A percentile compares a stretch with the other conserved stretches of the same genome.
phyloP scores from a whole-genome alignment of 805 yeast genomes.

The Candida alai region DNA sequence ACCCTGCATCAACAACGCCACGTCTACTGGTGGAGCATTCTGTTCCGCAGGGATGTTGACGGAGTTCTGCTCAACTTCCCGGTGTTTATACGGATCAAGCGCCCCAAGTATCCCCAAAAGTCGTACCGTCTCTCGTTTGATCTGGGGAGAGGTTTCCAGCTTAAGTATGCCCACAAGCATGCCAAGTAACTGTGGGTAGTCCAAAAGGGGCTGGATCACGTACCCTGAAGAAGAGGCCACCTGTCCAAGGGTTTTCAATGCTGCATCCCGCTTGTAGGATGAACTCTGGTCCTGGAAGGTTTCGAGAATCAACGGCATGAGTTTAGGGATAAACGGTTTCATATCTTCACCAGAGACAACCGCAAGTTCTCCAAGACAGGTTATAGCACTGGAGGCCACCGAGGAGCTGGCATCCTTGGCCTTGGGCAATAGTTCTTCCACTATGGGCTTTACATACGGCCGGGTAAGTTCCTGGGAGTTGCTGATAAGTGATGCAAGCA shows the following conservation, averaged over 20 bases:
- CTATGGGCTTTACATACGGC: constrained; percentile 89
- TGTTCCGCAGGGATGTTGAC: constrained; percentile 60
- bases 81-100: constrained; percentile 90
- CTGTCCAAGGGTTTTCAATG: constrained; percentile 83
- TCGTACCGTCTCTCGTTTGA: constrained; percentile 84
- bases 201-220: constrained; percentile 88
- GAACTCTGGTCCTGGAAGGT: constrained; percentile 92
- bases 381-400: constrained; percentile 81
- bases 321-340: constrained; percentile 60
- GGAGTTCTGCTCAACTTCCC: constrained; percentile 78
- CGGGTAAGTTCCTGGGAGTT: constrained; percentile 79
- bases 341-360: constrained; percentile 86
- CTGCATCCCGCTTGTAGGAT: constrained; percentile 84
- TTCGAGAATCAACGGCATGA: constrained; percentile 85
- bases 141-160: constrained; percentile 68
- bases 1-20: constrained; percentile 86
- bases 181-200: constrained; percentile 85
- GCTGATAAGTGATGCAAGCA: constrained; percentile 68
- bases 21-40: constrained; percentile 86
- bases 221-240: constrained; percentile 88
- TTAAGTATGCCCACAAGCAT: constrained; percentile 77
- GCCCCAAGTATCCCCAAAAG: constrained; percentile 94
- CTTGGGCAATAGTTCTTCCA: constrained; percentile 76
- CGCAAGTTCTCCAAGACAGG: constrained; percentile 85
- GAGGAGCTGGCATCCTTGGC: constrained; percentile 69